Percentiles rank a stretch among this genome's conserved stretches.
Evolutionary conservation across 2,329 filamentous ascomycete species (phyloP).

Genomic region (Mariannaea elegans): DNA sequence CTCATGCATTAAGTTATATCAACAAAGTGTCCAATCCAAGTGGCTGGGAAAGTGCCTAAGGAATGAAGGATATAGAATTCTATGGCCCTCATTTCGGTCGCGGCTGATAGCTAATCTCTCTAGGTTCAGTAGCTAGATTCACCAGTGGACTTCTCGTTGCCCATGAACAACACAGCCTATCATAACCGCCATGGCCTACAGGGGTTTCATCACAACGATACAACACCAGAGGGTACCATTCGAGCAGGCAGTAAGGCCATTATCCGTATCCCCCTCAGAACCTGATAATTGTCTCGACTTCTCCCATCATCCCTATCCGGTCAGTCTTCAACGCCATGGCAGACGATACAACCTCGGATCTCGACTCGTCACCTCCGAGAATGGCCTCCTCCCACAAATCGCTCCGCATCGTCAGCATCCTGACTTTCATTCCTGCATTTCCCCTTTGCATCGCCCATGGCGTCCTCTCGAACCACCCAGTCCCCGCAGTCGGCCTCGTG

Average conservation of each 20-base stretch:
- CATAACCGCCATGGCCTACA: constrained; percentile 30
- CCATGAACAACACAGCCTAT: constrained; percentile 27
- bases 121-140: neutral
- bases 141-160: constrained; percentile 7
- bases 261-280: constrained; percentile 1
- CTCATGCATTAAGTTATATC: neutral
- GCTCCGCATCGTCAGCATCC: constrained; percentile 47
- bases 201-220: constrained; percentile 31
- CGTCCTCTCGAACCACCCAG: constrained; percentile 43
- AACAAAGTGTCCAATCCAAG: neutral
- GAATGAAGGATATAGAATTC: neutral
- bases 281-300: neutral
- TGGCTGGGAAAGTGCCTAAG: neutral
- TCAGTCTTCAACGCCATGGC: constrained; percentile 21
- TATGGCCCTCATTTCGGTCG: neutral
- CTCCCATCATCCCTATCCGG: neutral
- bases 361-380: constrained; percentile 22
- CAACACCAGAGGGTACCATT: constrained; percentile 14
- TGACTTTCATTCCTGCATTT: constrained; percentile 51
- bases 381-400: constrained; percentile 30
- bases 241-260: constrained; percentile 10
- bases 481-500: constrained; percentile 51
- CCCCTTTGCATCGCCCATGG: constrained; percentile 51
- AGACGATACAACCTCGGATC: constrained; percentile 23
- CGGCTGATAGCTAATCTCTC: neutral